Conservation (phyloP, 345 rosid genomes). For the Lumnitzera racemosa region DNA sequence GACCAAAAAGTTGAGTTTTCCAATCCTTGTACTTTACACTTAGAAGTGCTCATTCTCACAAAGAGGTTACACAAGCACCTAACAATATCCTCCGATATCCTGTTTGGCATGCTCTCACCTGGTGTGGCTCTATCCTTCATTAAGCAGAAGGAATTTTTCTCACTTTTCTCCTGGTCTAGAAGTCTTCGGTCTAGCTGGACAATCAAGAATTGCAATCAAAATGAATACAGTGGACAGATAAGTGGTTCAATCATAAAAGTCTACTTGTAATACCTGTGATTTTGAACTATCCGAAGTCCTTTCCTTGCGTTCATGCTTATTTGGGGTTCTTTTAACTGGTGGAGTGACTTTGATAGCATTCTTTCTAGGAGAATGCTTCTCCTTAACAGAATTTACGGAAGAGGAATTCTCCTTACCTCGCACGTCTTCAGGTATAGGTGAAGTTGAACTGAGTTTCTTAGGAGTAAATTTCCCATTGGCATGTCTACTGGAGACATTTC, state of each 20-base stretch:
- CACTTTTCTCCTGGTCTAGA: slow-evolving; percentile 45
- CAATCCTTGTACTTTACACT: slow-evolving; percentile 30
- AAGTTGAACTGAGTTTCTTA: slow-evolving; percentile 23
- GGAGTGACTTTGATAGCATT: slow-evolving; percentile 32
- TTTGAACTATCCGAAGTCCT: slow-evolving; percentile 24
- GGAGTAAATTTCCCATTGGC: slow-evolving; percentile 37
- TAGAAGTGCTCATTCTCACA: slow-evolving; percentile 51
- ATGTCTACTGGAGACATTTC: slow-evolving; percentile 21
- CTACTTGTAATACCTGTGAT: slow-evolving; percentile 21
- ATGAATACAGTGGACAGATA: not conserved
- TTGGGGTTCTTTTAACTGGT: slow-evolving; percentile 38
- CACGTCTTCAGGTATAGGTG: slow-evolving; percentile 24
- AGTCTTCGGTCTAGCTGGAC: slow-evolving; percentile 68
- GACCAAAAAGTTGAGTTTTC: slow-evolving; percentile 6
- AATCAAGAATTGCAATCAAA: slow-evolving; percentile 7
- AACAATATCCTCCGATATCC: slow-evolving; percentile 64
- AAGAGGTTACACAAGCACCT: slow-evolving; percentile 58
- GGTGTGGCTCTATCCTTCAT: slow-evolving; percentile 31
- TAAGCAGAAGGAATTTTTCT: slow-evolving; percentile 38
- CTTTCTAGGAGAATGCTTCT: slow-evolving; percentile 50
- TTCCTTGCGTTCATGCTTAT: slow-evolving; percentile 25
- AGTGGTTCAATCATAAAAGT: not conserved
- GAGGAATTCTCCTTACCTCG: slow-evolving; percentile 65
- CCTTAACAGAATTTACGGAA: slow-evolving; percentile 40
- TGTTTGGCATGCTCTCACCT: slow-evolving; percentile 46